These are phyloP conservation scores for Fraxinus xanthoxyloides DNA, from an alignment of 305 asterid genomes.

Conservation along the genomic window DNA sequence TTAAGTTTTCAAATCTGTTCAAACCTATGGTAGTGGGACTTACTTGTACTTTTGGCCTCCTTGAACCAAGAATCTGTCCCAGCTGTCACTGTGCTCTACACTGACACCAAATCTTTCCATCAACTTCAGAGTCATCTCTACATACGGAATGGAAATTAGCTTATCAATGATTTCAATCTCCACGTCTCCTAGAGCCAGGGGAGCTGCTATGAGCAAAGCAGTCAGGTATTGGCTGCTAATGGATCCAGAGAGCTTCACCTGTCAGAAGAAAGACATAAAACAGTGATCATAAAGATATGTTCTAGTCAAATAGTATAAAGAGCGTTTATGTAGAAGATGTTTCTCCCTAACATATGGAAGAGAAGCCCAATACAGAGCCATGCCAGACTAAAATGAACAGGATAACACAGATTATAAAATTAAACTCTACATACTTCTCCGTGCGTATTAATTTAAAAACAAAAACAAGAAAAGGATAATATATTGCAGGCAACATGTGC, in stretches of 20 bases:
- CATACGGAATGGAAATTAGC: conserved; percentile 89
- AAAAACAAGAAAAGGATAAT: not conserved
- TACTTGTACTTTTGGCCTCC: conserved; percentile 99
- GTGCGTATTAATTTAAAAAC: not conserved
- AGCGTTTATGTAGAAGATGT: not conserved
- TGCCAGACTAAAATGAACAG: not conserved
- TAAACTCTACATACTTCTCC: not conserved
- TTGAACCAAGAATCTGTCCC: conserved; percentile 78
- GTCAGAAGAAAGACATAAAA: conserved; percentile 27
- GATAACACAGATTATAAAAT: not conserved
- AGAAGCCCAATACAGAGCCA: conserved; percentile 3
- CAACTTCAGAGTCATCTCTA: conserved; percentile 95
- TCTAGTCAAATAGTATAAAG: not conserved
- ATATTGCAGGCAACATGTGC: not conserved
- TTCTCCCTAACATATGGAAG: not conserved
- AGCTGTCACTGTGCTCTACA: conserved; percentile 77
- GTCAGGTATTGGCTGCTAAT: conserved; percentile 95
- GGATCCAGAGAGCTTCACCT: conserved; percentile 97
- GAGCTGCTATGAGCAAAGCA: conserved; percentile 97
- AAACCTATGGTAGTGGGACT: conserved; percentile 22
- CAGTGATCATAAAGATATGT: conserved; percentile 7
- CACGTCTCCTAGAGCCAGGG: conserved; percentile 84
- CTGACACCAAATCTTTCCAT: conserved; percentile 94
- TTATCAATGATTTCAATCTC: conserved; percentile 93
- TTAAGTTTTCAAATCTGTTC: conserved; percentile 20